These are phyloP conservation scores for Paraphaeosphaeria minitans DNA, from an alignment of 2,329 filamentous ascomycete species.

Conservation along the genomic window DNA sequence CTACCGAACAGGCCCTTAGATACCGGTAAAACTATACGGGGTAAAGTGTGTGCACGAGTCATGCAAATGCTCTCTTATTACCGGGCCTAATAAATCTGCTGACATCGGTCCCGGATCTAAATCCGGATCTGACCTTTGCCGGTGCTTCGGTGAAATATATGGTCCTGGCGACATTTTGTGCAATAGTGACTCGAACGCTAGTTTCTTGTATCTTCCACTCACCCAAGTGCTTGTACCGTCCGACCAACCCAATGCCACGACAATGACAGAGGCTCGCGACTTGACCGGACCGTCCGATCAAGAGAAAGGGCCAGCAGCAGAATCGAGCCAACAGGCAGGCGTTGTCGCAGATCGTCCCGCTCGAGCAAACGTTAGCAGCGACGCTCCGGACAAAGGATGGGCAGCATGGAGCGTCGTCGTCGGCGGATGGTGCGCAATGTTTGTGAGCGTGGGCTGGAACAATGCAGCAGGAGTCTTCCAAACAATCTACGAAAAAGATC, in stretches of 20 bases:
- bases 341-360: not conserved
- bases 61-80: not conserved
- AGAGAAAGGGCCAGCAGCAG: not conserved
- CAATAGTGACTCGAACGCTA: not conserved
- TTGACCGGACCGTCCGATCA: not conserved
- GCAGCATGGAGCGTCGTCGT: conserved; percentile 3
- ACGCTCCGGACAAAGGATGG: not conserved
- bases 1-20: no score
- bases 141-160: not conserved
- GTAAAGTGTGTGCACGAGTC: no score
- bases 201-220: not conserved
- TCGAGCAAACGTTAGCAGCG: not conserved
- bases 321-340: conserved; percentile 1
- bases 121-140: not conserved
- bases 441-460: conserved; percentile 2
- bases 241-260: not conserved
- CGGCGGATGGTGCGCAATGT: conserved; percentile 4
- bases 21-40: no score
- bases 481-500: conserved; percentile 1
- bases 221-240: not conserved
- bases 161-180: not conserved
- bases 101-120: not conserved
- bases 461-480: conserved; percentile 1
- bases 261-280: not conserved
- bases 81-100: not conserved